Evolutionary conservation across 371 early-diverging fungal genomes (phyloP).

Genomic region (Circinella minor): DNA sequence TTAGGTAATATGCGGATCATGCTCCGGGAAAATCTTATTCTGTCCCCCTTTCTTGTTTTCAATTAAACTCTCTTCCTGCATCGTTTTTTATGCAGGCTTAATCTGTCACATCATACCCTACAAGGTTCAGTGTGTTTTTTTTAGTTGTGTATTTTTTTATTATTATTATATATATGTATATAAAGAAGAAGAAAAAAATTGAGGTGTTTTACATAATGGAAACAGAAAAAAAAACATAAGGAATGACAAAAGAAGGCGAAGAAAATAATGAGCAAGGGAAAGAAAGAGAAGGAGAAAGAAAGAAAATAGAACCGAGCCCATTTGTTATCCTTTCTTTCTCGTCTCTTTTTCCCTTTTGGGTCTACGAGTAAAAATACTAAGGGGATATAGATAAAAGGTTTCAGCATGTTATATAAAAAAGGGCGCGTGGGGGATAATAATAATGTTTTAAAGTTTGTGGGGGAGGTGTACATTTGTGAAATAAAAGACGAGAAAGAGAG

Average conservation of each 20-base stretch:
- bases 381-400: constrained; percentile 5
- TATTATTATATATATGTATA: background rate
- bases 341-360: background rate
- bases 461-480: background rate
- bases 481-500: background rate
- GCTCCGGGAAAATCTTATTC: constrained; percentile 3
- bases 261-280: background rate
- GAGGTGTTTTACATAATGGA: background rate
- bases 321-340: too few relatives aligned
- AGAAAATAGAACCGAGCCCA: too few relatives aligned
- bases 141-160: too few relatives aligned
- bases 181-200: background rate
- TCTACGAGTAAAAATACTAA: constrained; percentile 1
- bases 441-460: background rate
- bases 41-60: background rate
- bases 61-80: background rate
- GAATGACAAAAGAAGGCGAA: background rate
- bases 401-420: constrained; percentile 1
- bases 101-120: background rate
- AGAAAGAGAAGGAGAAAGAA: background rate
- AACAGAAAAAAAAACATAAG: background rate
- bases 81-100: constrained; percentile 1
- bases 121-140: too few relatives aligned
- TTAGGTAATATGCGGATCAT: constrained; percentile 6
- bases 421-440: background rate